Evolutionary conservation across 2,329 filamentous ascomycete species (phyloP).

Genomic region (Magnaporthiopsis rhizophila): DNA sequence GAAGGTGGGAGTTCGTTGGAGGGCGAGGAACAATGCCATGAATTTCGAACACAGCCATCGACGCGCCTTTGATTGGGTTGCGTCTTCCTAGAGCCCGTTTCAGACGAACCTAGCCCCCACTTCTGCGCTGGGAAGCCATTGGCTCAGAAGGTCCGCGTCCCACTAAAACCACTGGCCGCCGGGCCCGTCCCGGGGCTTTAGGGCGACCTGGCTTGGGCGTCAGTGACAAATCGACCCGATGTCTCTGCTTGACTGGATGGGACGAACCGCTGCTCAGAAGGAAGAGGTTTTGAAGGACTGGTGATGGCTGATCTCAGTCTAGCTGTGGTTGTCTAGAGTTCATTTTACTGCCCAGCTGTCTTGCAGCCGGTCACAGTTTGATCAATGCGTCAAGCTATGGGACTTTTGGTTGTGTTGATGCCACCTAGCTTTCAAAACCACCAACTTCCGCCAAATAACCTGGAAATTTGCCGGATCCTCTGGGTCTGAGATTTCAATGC

Average conservation of each 20-base stretch:
- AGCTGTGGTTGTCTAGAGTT: background rate
- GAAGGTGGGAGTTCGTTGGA: background rate
- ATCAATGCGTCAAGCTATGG: background rate
- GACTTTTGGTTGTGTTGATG: no score
- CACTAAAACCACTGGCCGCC: background rate
- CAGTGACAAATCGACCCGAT: background rate
- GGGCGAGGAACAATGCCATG: background rate
- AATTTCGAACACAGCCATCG: conserved; percentile 8
- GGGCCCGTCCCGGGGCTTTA: background rate
- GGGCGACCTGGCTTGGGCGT: background rate
- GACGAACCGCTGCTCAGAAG: background rate
- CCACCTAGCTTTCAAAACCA: background rate
- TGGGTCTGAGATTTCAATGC: background rate
- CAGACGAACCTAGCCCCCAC: conserved; percentile 11
- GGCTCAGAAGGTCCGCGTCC: background rate
- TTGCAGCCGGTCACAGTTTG: background rate
- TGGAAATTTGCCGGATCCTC: background rate
- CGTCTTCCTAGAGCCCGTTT: conserved; percentile 11
- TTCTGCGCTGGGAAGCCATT: background rate
- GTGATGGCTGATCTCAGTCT: background rate
- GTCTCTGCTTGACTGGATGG: background rate
- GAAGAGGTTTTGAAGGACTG: background rate
- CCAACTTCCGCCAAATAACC: background rate
- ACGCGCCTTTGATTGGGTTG: conserved; percentile 12
- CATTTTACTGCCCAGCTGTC: background rate